Percentiles rank a stretch among this genome's conserved stretches.
phyloP scores from a whole-genome alignment of 306 rosid genomes.

The Vigna unguiculata region DNA sequence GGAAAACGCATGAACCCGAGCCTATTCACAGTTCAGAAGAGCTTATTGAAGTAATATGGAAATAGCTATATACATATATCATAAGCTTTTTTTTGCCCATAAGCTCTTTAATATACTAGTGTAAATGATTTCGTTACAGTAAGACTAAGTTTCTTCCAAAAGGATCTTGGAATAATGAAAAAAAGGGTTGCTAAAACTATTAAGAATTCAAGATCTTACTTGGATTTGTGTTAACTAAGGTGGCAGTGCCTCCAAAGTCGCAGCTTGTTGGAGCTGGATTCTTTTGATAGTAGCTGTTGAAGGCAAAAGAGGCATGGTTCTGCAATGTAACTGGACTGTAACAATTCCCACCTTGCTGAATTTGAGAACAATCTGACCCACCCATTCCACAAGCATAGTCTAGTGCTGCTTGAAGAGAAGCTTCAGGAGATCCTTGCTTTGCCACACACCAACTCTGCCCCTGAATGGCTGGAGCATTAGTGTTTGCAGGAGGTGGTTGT shows the following conservation, averaged over 20 bases:
- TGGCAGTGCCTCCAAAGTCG: conserved; percentile 89
- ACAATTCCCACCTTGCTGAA: conserved; percentile 84
- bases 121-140: background rate
- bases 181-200: conserved; percentile 1
- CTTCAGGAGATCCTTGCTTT: conserved; percentile 65
- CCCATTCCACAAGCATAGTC: conserved; percentile 96
- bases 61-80: background rate
- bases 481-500: conserved; percentile 54
- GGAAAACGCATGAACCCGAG: conserved; percentile 69
- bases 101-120: background rate
- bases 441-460: conserved; percentile 97
- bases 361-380: conserved; percentile 80
- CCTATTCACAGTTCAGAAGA: conserved; percentile 53
- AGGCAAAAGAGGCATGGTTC: conserved; percentile 92
- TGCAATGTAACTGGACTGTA: conserved; percentile 76
- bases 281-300: conserved; percentile 93
- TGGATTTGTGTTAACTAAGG: conserved; percentile 76
- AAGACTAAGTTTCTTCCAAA: background rate
- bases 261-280: conserved; percentile 86
- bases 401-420: conserved; percentile 79
- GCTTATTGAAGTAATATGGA: background rate
- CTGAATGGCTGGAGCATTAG: conserved; percentile 65
- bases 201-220: conserved; percentile 68
- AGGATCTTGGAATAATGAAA: background rate
- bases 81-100: too few relatives aligned